A percentile compares a stretch with the other conserved stretches of the same genome.
Conservation (phyloP, 768 basidiomycete genomes). For the Strobilomyces confusus region DNA sequence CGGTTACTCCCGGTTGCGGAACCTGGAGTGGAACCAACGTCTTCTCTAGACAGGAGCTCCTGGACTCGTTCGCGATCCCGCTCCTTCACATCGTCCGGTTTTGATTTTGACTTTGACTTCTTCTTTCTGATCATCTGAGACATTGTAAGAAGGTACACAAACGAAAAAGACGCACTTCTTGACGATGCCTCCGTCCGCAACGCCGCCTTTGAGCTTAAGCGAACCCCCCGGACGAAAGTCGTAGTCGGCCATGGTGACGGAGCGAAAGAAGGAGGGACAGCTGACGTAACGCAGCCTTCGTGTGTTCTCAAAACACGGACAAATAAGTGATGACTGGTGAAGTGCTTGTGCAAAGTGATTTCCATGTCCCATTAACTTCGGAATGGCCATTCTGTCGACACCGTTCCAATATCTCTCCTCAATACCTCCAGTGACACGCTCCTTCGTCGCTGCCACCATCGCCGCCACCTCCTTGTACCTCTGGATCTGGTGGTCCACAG, state of each 20-base stretch:
- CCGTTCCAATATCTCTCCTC: conserved; percentile 66
- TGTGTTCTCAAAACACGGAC: conserved; percentile 17
- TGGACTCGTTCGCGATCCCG: conserved; percentile 43
- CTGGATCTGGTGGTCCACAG: conserved; percentile 58
- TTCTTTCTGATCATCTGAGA: conserved; percentile 59
- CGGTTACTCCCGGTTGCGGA: conserved; percentile 55
- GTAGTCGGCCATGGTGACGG: conserved; percentile 70
- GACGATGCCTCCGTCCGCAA: conserved; percentile 70
- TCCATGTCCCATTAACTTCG: conserved; percentile 15
- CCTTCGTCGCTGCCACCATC: conserved; percentile 60
- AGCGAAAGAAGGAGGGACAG: conserved; percentile 10
- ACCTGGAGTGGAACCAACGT: conserved; percentile 35
- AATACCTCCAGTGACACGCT: conserved; percentile 76
- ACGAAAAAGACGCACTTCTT: conserved; percentile 61
- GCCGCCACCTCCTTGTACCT: conserved; percentile 55
- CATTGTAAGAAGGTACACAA: neutral
- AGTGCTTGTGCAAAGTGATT: conserved; percentile 1
- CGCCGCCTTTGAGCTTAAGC: conserved; percentile 85
- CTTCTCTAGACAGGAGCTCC: conserved; percentile 50
- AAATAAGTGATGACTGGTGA: conserved; percentile 16
- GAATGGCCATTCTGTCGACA: conserved; percentile 75
- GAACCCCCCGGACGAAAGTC: conserved; percentile 82
- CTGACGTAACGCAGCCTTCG: conserved; percentile 30
- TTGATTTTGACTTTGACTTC: conserved; percentile 70
- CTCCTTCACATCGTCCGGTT: conserved; percentile 43